Base-by-base conservation (phyloP, 192 early-diverging fungal genomes). In the Entomortierella lignicola region DNA sequence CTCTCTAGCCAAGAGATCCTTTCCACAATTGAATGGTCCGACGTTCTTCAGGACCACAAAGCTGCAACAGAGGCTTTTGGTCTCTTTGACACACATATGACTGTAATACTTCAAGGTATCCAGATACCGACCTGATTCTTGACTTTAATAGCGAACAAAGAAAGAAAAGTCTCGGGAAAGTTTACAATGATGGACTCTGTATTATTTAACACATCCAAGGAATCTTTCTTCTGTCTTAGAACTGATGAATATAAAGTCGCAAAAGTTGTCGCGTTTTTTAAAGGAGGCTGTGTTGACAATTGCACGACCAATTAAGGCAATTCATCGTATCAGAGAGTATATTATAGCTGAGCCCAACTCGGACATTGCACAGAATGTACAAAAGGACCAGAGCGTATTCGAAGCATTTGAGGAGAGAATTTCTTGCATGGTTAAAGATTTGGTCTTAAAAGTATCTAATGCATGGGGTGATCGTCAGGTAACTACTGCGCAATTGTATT, bases 191-290 rank as follows among this genome's bases (percentile, higher is more conserved):
- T n/a, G 13, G 13, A 42, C 39, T 42, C 13, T 42, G 13, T 42
- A 6, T 10, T 13, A 10, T 13, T 42, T 42, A 42, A 42, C 6
- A 42, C 13, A 42, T 13, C 39, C n/a, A n/a, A n/a, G n/a, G n/a
- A n/a, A n/a, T n/a, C n/a, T n/a, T n/a, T n/a, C n/a, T n/a, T n/a
- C n/a, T n/a, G n/a, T 10, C 39, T 42, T 70, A 79, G 75, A 66
- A 13, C 21, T 79, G 55, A 60, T 50, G 59, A 39, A 34, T 1
- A 54, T 79, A 26, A 53, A 64, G 17, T 41, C 63, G 6, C 65
- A 64, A 64, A 69, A 61, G 56, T 79, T 79, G 25, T 79, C 75
- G 15, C 67, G 75, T 8, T 79, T 70, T 43, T 18, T 79, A 20
- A 65, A 60, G 41, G 75, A 79, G 26, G 55, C 62, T 2, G 67